Conservation (phyloP, 805 yeast species). For the Blastobotrys mokoenaii region DNA sequence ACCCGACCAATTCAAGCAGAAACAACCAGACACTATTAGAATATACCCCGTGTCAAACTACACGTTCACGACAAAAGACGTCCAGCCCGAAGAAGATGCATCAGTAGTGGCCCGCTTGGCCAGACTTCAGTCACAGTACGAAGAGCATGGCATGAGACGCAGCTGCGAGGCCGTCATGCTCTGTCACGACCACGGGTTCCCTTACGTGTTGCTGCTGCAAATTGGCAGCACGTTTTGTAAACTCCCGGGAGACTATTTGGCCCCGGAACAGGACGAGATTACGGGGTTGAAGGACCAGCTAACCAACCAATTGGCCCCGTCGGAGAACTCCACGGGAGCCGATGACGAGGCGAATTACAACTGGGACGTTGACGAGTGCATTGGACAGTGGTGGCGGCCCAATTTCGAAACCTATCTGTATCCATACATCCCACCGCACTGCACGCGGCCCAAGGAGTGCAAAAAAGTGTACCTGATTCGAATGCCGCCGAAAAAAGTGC, state of each 20-base stretch:
- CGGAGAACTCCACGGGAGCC: conserved; percentile 8
- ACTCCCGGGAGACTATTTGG: conserved; percentile 18
- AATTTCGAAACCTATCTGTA: conserved; percentile 26
- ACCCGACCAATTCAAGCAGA: neutral
- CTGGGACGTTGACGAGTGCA: conserved; percentile 28
- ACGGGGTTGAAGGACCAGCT: conserved; percentile 19
- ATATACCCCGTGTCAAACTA: conserved; percentile 28
- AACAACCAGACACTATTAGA: conserved; percentile 14
- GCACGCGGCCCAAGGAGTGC: conserved; percentile 29
- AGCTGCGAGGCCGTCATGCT: conserved; percentile 26
- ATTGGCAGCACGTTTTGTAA: conserved; percentile 28
- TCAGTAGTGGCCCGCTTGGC: conserved; percentile 23
- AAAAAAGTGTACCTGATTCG: conserved; percentile 26
- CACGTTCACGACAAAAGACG: conserved; percentile 24
- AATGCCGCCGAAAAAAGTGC: conserved; percentile 22
- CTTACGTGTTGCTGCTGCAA: conserved; percentile 25
- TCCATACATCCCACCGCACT: conserved; percentile 29
- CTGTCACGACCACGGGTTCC: conserved; percentile 29
- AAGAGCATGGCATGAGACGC: conserved; percentile 24
- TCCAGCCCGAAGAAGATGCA: conserved; percentile 26
- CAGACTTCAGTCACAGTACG: conserved; percentile 24
- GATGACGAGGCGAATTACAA: conserved; percentile 15
- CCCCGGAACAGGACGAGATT: conserved; percentile 21
- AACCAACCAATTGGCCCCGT: conserved; percentile 19
- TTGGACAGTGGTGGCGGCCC: conserved; percentile 31